Percentiles rank a stretch among this genome's conserved stretches.
These are phyloP conservation scores for Kappamyces sp. DNA, from an alignment of 192 early-diverging fungal genomes.

Conservation along the genomic window DNA sequence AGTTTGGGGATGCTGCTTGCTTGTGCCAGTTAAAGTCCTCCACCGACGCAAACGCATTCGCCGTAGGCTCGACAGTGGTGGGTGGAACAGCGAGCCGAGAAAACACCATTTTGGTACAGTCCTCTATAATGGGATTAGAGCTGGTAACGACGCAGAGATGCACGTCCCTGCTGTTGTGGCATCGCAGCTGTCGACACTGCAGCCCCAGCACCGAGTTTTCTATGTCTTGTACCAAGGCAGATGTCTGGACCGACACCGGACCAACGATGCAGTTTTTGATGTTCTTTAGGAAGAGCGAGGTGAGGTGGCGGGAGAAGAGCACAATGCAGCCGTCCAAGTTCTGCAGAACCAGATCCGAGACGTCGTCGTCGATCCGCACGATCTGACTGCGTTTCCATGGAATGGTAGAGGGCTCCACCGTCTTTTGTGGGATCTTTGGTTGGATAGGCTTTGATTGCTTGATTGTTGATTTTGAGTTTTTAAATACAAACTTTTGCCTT, in stretches of 20 bases:
- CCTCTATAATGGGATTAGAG: constrained; percentile 11
- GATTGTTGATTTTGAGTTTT: background rate
- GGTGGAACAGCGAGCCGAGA: background rate
- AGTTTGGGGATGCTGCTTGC: background rate
- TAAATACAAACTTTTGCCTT: background rate
- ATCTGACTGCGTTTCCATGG: background rate
- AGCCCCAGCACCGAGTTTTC: background rate
- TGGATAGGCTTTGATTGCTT: constrained; percentile 2
- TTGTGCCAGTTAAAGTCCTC: constrained; percentile 13
- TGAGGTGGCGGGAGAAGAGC: background rate
- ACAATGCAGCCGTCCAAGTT: background rate
- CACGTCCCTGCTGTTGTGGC: background rate
- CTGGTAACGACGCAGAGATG: background rate
- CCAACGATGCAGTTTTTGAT: background rate
- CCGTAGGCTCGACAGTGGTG: background rate
- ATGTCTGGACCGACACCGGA: background rate
- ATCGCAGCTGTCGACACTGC: background rate
- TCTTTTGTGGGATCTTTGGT: background rate
- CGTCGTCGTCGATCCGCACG: background rate
- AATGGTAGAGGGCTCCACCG: background rate
- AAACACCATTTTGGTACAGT: constrained; percentile 7
- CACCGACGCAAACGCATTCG: background rate
- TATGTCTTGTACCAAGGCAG: constrained; percentile 6
- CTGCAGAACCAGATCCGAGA: constrained; percentile 2
- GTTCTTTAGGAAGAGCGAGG: constrained; percentile 3